Evolutionary conservation across 192 early-diverging fungal species (phyloP), one percentile per base, ranked within the genome.

Genomic region (Spizellomyces sp.): DNA sequence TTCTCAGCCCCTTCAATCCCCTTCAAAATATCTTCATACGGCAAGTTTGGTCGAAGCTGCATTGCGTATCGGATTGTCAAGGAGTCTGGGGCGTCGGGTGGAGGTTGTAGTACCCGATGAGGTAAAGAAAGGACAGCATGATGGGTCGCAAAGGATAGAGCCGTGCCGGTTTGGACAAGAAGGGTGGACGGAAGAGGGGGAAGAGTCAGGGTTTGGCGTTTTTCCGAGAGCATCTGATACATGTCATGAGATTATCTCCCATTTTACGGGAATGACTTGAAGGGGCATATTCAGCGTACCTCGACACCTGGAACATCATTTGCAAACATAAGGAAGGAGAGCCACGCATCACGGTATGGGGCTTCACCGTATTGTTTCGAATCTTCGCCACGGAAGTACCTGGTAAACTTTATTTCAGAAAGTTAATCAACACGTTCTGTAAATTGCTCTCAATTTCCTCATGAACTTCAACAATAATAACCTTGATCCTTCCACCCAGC

Each of bases 91-190:
- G 54, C 54, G 21, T 41, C 48, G 50, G 50, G 12, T 6, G 55
- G 21, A 9, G 66, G 66, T 1, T 58, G 66, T 17, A 68, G 10
- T 15, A 58, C 66, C 14, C 66, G 66, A 41, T 41, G 48, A 15
- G 66, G 66, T 27, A 68, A 19, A 10, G 66, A 58, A 4, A 68
- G n/a, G 14, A 68, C 54, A 4, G 66, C 55, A 27, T 43, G n/a
- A 68, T 58, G 52, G 21, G 66, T 68, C n/a, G 66, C 66, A 58
- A 68, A 68, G 12, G n/a, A n/a, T 21, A 68, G 27, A 22, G 55
- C 48, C 10, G 54, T 61, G 50, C 66, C 66, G 9, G 43, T 62
- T 22, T 68, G 66, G 12, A 68, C 66, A n/a, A 68, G 43, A 9
- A 68, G 46, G 12, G 66, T 48, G 19, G 17, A 19, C 17, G 66